Conservation (phyloP, 192 early-diverging fungal species). For the Linderina pennispora region DNA sequence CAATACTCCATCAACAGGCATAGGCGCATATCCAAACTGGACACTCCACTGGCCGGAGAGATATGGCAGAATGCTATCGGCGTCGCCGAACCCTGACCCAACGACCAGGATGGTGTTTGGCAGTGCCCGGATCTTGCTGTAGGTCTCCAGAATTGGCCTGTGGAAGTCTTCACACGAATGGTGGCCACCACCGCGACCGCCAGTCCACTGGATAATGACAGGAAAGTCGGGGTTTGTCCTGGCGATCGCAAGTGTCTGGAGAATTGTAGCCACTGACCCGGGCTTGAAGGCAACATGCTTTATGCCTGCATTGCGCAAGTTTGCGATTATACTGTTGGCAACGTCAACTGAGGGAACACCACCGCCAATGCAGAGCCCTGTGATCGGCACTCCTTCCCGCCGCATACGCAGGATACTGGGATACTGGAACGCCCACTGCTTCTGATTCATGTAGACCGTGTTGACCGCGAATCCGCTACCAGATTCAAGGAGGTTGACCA, state of each 20-base stretch:
- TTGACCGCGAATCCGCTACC: slow-evolving; percentile 82
- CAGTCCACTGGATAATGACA: slow-evolving; percentile 84
- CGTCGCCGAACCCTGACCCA: slow-evolving; percentile 91
- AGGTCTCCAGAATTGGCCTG: slow-evolving; percentile 78
- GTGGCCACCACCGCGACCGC: slow-evolving; percentile 87
- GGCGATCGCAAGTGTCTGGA: slow-evolving; percentile 73
- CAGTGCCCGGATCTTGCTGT: slow-evolving; percentile 59
- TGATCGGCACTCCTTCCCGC: slow-evolving; percentile 80
- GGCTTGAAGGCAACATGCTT: slow-evolving; percentile 83
- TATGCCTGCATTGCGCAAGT: slow-evolving; percentile 67
- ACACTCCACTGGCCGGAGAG: slow-evolving; percentile 89
- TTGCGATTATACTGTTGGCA: slow-evolving; percentile 68
- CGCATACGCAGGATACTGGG: slow-evolving; percentile 72
- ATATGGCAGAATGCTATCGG: slow-evolving; percentile 80
- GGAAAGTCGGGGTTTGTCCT: slow-evolving; percentile 78
- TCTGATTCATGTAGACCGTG: slow-evolving; percentile 62
- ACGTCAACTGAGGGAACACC: slow-evolving; percentile 79
- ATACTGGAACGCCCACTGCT: slow-evolving; percentile 78
- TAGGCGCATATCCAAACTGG: slow-evolving; percentile 73
- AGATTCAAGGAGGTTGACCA: slow-evolving; percentile 71
- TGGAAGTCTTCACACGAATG: slow-evolving; percentile 91
- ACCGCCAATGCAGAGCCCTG: slow-evolving; percentile 77
- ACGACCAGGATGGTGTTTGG: slow-evolving; percentile 80
- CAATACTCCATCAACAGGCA: slow-evolving; percentile 94
- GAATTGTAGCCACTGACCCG: slow-evolving; percentile 71